phyloP scores from a whole-genome alignment of 2,329 filamentous ascomycete species.

The Trichoderma cornu-damae region DNA sequence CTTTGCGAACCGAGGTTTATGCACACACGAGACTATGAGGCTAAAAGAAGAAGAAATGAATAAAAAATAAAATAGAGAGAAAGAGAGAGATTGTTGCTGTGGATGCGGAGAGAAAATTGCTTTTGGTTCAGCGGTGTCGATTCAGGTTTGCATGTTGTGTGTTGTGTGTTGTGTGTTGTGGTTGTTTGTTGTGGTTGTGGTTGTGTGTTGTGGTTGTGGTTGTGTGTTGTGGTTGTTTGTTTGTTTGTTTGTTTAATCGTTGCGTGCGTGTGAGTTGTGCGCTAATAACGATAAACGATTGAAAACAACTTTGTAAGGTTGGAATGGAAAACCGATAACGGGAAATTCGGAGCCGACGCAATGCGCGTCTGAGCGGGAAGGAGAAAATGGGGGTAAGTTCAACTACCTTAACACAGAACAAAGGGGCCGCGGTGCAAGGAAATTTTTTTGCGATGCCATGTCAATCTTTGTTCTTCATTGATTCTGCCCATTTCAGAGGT shows the following conservation, averaged over 20 bases:
- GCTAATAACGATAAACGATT: neutral
- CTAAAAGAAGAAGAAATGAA: no score
- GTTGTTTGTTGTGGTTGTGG: neutral
- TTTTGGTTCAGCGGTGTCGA: neutral
- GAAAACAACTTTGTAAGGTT: neutral
- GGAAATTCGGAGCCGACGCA: conserved; percentile 5
- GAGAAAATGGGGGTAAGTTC: neutral
- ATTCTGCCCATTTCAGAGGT: no score
- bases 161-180: no score
- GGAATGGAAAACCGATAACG: conserved; percentile 6
- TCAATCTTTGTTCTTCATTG: no score
- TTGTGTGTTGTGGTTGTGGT: no score
- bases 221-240: no score
- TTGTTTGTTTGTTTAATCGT: no score
- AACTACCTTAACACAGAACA: neutral
- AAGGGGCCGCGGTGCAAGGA: neutral
- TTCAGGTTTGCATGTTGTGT: neutral
- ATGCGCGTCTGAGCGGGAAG: conserved; percentile 6
- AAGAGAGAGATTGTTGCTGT: no score
- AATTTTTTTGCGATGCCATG: no score
- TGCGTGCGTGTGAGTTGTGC: neutral
- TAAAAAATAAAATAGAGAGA: no score
- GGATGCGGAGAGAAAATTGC: no score
- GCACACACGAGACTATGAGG: no score
- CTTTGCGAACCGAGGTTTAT: conserved; percentile 23